These are phyloP conservation scores for Cryptomeria japonica DNA, from an alignment of 75 land plant genomes.

Conservation along the genomic window DNA sequence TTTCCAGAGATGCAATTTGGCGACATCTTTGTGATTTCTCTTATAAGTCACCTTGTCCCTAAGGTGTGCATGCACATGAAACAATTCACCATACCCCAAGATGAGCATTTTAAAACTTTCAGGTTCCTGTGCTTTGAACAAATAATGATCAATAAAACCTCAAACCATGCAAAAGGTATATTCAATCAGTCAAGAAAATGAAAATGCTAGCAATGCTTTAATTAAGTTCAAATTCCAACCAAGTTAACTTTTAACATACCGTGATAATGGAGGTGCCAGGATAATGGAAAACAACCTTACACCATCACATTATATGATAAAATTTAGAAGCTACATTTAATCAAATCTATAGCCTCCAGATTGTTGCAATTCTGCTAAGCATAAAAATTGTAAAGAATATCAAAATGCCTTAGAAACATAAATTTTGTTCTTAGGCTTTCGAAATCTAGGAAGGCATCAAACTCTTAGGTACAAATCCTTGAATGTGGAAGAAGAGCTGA, in stretches of 20 bases:
- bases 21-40: too few species aligned
- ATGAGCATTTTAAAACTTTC: not conserved
- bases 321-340: not conserved
- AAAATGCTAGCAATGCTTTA: too few species aligned
- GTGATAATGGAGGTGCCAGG: not conserved
- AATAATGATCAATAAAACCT: not conserved
- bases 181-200: not conserved
- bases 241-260: not conserved
- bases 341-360: not conserved
- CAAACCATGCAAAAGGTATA: not conserved
- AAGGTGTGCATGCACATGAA: too few species aligned
- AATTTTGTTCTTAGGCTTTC: not conserved
- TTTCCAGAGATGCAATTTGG: too few species aligned
- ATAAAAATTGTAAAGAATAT: not conserved
- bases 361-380: not conserved
- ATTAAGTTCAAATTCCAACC: too few species aligned
- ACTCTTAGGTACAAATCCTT: not conserved
- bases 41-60: too few species aligned
- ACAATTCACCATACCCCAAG: too few species aligned
- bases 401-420: not conserved
- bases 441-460: not conserved
- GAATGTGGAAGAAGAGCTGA: not conserved
- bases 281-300: not conserved
- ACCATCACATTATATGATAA: not conserved
- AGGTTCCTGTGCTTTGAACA: not conserved